Percentiles rank a stretch among this genome's conserved stretches.
phyloP scores from a whole-genome alignment of 805 yeast genomes.

The Wickerhamiella australiensis region DNA sequence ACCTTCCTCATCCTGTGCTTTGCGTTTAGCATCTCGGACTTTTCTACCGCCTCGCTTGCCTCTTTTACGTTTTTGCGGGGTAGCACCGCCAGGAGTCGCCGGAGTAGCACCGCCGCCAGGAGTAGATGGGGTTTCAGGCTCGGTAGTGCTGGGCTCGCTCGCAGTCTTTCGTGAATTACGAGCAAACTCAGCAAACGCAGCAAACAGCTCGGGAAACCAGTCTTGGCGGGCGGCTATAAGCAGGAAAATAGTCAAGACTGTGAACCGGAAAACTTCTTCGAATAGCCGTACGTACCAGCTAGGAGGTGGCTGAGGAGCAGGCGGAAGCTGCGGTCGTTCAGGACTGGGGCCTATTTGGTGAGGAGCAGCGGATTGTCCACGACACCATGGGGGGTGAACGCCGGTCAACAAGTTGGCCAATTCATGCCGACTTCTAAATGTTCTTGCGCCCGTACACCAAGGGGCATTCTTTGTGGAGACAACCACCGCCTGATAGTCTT shows the following conservation, averaged over 20 bases:
- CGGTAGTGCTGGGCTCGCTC: background rate
- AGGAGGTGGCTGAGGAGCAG: conserved; percentile 1
- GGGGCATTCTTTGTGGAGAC: conserved; percentile 41
- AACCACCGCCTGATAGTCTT: conserved; percentile 68
- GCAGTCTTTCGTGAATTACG: background rate
- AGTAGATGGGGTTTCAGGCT: background rate
- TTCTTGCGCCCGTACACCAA: conserved; percentile 17
- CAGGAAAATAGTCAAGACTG: conserved; percentile 22
- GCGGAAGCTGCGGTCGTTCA: conserved; percentile 14
- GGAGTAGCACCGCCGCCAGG: background rate
- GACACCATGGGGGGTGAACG: conserved; percentile 25
- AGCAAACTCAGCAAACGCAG: conserved; percentile 4
- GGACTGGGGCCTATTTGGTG: background rate
- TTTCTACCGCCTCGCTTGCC: conserved; percentile 79
- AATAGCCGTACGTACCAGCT: conserved; percentile 15
- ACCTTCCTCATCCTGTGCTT: conserved; percentile 8
- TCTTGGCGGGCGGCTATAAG: conserved; percentile 14
- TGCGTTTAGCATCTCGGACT: conserved; percentile 22
- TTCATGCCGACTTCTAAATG: conserved; percentile 9
- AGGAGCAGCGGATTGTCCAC: conserved; percentile 1
- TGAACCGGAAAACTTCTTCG: conserved; percentile 34
- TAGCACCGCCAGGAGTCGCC: background rate
- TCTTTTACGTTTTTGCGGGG: conserved; percentile 48
- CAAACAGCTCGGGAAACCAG: conserved; percentile 15
- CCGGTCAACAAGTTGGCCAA: conserved; percentile 16